Percentiles rank a stretch among this genome's conserved stretches.
Evolutionary conservation across 768 basidiomycete species (phyloP).

Genomic region (Xerocomellus chrysenteron): DNA sequence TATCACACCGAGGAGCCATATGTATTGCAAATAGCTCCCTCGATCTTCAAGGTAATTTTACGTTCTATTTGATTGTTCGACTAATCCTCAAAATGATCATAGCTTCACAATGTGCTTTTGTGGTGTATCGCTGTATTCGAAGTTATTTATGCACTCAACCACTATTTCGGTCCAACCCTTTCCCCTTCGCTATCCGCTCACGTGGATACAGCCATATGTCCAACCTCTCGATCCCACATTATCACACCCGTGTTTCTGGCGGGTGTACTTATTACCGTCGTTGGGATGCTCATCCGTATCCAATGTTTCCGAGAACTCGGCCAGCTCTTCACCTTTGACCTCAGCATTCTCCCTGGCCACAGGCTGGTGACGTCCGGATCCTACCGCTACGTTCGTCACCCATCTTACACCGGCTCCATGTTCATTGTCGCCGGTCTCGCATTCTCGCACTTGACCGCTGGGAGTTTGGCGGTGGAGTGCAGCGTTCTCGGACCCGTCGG

Average conservation of each 20-base stretch:
- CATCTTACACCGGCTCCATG: conserved; percentile 54
- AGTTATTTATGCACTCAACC: conserved; percentile 40
- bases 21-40: conserved; percentile 54
- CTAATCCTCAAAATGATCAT: neutral
- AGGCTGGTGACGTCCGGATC: conserved; percentile 49
- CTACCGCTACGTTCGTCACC: conserved; percentile 54
- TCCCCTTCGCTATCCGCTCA: conserved; percentile 36
- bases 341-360: conserved; percentile 54
- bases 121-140: conserved; percentile 54
- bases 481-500: conserved; percentile 29
- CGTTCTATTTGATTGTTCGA: neutral
- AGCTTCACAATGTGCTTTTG: conserved; percentile 51
- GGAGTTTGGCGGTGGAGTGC: conserved; percentile 48
- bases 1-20: conserved; percentile 54
- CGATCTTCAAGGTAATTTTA: conserved; percentile 49
- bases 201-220: conserved; percentile 36
- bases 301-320: conserved; percentile 56
- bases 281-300: conserved; percentile 49
- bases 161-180: conserved; percentile 28
- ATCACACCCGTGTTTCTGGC: conserved; percentile 45
- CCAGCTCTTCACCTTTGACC: conserved; percentile 56
- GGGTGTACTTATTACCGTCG: conserved; percentile 43
- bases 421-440: conserved; percentile 47
- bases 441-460: conserved; percentile 44
- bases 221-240: conserved; percentile 21